A percentile compares a stretch with the other conserved stretches of the same genome.
Conservation (phyloP, 2,329 filamentous ascomycete genomes). For the Blastomyces percursus region DNA sequence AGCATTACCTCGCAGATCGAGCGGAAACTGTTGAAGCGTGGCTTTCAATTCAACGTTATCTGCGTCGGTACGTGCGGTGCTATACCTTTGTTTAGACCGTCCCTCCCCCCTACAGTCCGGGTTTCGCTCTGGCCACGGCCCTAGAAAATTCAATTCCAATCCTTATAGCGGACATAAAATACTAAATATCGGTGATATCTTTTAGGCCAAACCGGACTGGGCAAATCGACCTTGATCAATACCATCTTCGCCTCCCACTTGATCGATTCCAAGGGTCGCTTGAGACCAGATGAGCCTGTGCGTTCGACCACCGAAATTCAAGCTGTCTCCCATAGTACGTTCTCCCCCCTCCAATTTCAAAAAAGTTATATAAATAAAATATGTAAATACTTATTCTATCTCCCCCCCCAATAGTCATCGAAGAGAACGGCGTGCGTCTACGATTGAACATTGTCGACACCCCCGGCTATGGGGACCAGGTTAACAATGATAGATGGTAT, state of each 20-base stretch:
- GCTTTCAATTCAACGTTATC: slow-evolving; percentile 99
- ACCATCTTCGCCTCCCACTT: slow-evolving; percentile 99
- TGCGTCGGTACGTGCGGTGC: slow-evolving; percentile 74
- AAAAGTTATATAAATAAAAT: neutral
- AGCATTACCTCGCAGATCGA: slow-evolving; percentile 99
- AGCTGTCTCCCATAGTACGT: slow-evolving; percentile 74
- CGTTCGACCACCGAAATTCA: slow-evolving; percentile 97
- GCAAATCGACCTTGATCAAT: slow-evolving; percentile 99
- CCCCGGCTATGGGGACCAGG: slow-evolving; percentile 92
- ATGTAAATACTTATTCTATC: neutral
- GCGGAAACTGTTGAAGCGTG: slow-evolving; percentile 98
- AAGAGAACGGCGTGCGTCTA: slow-evolving; percentile 97
- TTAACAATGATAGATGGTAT: slow-evolving; percentile 96
- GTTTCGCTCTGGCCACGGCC: neutral
- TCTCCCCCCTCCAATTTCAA: neutral
- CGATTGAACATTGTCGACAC: slow-evolving; percentile 98
- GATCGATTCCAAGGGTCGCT: slow-evolving; percentile 95
- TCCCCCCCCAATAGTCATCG: slow-evolving; percentile 55
- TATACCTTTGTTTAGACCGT: neutral
- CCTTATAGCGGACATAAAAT: slow-evolving; percentile 19
- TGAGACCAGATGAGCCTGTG: slow-evolving; percentile 83
- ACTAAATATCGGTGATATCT: slow-evolving; percentile 12
- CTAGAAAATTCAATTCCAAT: neutral
- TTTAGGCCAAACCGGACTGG: slow-evolving; percentile 89
- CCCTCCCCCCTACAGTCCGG: neutral